Conservation (phyloP, 164 flowering plant species). For the Aristolochia fimbriata region DNA sequence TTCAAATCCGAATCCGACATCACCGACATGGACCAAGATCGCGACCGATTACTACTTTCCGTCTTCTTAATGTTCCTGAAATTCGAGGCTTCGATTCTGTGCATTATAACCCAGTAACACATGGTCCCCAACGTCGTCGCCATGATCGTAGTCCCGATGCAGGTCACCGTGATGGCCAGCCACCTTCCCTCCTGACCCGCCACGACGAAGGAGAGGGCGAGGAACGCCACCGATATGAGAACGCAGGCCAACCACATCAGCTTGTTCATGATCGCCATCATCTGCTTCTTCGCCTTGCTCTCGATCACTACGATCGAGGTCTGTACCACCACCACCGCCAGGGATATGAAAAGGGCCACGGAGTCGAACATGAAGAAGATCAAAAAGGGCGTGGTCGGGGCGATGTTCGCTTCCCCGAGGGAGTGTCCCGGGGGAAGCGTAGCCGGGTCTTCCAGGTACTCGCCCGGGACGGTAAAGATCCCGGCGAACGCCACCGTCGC, state of each 20-base stretch:
- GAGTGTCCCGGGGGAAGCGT: constrained; percentile 36
- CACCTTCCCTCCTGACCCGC: constrained; percentile 59
- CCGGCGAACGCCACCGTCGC: constrained; percentile 98
- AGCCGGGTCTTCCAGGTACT: constrained; percentile 50
- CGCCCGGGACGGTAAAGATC: constrained; percentile 90
- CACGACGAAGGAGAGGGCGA: constrained; percentile 70
- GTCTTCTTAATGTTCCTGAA: constrained; percentile 51
- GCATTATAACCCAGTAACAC: constrained; percentile 74
- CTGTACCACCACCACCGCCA: constrained; percentile 74
- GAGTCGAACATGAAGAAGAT: constrained; percentile 88
- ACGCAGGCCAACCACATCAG: constrained; percentile 97
- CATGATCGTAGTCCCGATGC: constrained; percentile 71
- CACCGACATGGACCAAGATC: constrained; percentile 41
- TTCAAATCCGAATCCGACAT: constrained; percentile 55
- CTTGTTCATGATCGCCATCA: constrained; percentile 93
- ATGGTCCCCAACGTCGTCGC: constrained; percentile 70
- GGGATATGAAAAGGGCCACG: constrained; percentile 70
- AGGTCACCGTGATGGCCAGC: constrained; percentile 75
- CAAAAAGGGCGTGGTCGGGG: constrained; percentile 41
- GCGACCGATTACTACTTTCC: constrained; percentile 29
- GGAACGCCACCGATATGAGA: constrained; percentile 65
- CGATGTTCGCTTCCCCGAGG: constrained; percentile 76
- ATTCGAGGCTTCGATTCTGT: constrained; percentile 64
- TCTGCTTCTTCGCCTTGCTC: constrained; percentile 87
- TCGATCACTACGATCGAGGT: constrained; percentile 92